Evolutionary conservation across 2,329 filamentous ascomycete genomes (phyloP).

Genomic region (Botryosphaeria dothidea): DNA sequence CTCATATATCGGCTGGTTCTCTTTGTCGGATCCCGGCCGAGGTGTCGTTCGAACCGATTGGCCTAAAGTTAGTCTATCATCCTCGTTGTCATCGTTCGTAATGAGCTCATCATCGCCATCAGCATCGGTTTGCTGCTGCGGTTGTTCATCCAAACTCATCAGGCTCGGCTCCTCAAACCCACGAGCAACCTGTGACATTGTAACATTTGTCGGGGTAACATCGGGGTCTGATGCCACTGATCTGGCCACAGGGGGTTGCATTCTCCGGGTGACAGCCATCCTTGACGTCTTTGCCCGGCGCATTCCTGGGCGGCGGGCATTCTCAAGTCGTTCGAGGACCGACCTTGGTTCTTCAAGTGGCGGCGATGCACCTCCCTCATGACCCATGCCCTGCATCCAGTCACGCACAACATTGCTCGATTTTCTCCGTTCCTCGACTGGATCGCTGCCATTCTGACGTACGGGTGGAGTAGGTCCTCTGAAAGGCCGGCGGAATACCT

Average conservation of each 20-base stretch:
- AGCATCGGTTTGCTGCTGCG: constrained; percentile 73
- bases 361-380: constrained; percentile 54
- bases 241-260: constrained; percentile 51
- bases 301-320: constrained; percentile 52
- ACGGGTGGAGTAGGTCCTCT: constrained; percentile 51
- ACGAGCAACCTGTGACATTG: constrained; percentile 41
- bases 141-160: constrained; percentile 43
- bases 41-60: not conserved
- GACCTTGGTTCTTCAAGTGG: constrained; percentile 62
- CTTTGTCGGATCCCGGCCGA: constrained; percentile 27
- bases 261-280: constrained; percentile 24
- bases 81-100: constrained; percentile 72
- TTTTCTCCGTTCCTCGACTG: constrained; percentile 62
- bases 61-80: constrained; percentile 32
- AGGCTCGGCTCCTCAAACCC: constrained; percentile 44
- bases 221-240: constrained; percentile 62
- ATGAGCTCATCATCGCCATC: constrained; percentile 90
- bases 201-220: constrained; percentile 36
- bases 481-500: constrained; percentile 77
- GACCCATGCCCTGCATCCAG: constrained; percentile 77
- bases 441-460: constrained; percentile 23
- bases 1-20: constrained; percentile 33
- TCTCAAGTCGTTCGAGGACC: constrained; percentile 60
- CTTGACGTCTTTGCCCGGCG: constrained; percentile 50
- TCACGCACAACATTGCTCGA: constrained; percentile 80